Evolutionary conservation across 495 filamentous ascomycete genomes (phyloP).

Genomic region (Parathielavia hyrcaniae): DNA sequence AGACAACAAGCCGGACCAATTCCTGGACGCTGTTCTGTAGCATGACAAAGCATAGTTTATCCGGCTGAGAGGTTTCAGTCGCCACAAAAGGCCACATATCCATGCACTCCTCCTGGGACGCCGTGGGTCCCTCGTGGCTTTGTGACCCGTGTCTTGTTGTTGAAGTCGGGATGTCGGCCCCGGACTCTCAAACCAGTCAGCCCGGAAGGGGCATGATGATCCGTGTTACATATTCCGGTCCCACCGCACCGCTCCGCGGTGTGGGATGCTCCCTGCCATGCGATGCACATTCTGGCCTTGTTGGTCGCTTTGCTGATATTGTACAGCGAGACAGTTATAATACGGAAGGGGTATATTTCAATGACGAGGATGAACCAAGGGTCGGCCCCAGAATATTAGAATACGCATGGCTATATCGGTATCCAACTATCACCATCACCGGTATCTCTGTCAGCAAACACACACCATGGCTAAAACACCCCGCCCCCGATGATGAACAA

Average conservation of each 20-base stretch:
- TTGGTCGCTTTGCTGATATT: too few species aligned
- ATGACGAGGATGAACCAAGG: too few species aligned
- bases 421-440: neutral
- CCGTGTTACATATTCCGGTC: constrained; percentile 7
- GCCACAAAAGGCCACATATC: constrained; percentile 1
- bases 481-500: constrained; percentile 93
- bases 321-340: neutral
- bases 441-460: neutral
- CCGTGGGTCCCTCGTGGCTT: neutral
- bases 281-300: too few species aligned
- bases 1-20: too few species aligned
- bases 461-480: constrained; percentile 45
- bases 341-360: neutral
- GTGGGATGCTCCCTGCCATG: too few species aligned
- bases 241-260: neutral
- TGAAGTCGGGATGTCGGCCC: neutral
- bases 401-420: neutral
- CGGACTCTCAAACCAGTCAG: constrained; percentile 13
- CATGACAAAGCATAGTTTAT: neutral
- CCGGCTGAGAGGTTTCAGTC: neutral
- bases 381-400: too few species aligned
- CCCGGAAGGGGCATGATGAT: constrained; percentile 14
- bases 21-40: neutral
- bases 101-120: neutral
- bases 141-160: neutral